A percentile compares a stretch with the other conserved stretches of the same genome.
Evolutionary conservation across 805 yeast species (phyloP).

Genomic region (Candida ascalaphidarum): DNA sequence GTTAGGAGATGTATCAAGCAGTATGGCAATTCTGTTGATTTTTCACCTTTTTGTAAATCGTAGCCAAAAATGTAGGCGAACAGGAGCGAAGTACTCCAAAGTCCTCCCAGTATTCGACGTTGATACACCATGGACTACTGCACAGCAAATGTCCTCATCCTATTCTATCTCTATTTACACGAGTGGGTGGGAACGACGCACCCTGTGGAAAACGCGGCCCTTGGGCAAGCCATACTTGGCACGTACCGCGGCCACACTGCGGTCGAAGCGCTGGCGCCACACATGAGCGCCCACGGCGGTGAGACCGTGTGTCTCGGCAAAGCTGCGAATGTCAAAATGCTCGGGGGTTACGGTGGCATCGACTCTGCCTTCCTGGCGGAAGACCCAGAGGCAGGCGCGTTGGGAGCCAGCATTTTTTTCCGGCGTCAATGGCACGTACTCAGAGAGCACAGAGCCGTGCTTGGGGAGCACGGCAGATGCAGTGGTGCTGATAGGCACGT

Average conservation of each 20-base stretch:
- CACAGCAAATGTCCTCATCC: no score
- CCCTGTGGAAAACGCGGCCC: constrained; percentile 70
- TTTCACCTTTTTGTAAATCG: no score
- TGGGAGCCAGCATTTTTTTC: constrained; percentile 82
- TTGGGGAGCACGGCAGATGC: constrained; percentile 32
- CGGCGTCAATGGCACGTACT: constrained; percentile 77
- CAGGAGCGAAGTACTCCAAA: no score
- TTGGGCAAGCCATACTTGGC: constrained; percentile 60
- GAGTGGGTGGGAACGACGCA: constrained; percentile 31
- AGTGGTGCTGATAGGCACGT: constrained; percentile 51
- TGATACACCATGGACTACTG: no score
- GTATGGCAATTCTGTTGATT: no score
- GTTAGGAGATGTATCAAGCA: no score
- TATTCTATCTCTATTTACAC: no score
- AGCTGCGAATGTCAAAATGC: constrained; percentile 64
- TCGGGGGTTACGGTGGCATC: constrained; percentile 17
- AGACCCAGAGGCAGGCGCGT: constrained; percentile 84
- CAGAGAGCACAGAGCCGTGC: constrained; percentile 32
- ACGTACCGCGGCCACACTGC: constrained; percentile 62
- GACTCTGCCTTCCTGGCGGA: constrained; percentile 48
- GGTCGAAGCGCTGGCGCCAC: constrained; percentile 83
- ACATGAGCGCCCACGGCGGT: constrained; percentile 86
- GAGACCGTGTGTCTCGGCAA: constrained; percentile 47
- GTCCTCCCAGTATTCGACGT: no score
- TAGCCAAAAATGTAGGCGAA: no score